Percentiles rank a stretch among this genome's conserved stretches.
phyloP scores from a whole-genome alignment of 106 monocot species.

The Gastrodia elata region DNA sequence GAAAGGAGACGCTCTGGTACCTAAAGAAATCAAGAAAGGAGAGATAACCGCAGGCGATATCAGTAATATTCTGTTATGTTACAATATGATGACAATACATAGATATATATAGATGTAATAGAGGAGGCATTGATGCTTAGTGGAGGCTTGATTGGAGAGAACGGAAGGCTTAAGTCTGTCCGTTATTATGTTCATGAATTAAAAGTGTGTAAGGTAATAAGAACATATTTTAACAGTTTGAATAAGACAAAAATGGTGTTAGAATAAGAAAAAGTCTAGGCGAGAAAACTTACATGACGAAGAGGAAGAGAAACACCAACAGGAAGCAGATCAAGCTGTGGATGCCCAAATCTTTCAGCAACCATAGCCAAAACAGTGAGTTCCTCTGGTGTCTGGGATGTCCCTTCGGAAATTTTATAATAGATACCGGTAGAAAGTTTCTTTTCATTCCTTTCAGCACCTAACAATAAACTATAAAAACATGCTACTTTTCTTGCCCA shows the following conservation, averaged over 20 bases:
- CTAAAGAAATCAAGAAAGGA: no score
- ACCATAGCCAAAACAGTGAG: constrained; percentile 86
- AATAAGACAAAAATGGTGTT: not conserved
- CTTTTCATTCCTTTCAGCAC: constrained; percentile 50
- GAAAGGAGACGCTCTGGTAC: no score
- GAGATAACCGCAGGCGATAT: no score
- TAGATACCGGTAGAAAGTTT: constrained; percentile 66
- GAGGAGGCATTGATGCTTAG: no score
- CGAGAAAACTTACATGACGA: constrained; percentile 61
- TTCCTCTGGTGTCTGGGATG: constrained; percentile 61
- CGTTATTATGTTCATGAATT: not conserved
- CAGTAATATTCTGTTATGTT: no score
- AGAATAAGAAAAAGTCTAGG: not conserved
- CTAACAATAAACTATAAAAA: constrained; percentile 77
- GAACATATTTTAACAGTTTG: not conserved
- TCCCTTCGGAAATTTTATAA: constrained; percentile 64
- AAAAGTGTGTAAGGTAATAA: not conserved
- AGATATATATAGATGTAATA: no score
- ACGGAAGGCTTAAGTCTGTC: no score
- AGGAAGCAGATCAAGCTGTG: constrained; percentile 82
- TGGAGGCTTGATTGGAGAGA: no score
- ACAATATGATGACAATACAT: no score
- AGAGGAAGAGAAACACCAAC: constrained; percentile 85
- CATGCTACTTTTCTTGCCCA: constrained; percentile 74
- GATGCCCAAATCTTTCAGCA: constrained; percentile 80